Evolutionary conservation across 345 rosid genomes (phyloP).

Genomic region (Eucalyptus erythrocorys): DNA sequence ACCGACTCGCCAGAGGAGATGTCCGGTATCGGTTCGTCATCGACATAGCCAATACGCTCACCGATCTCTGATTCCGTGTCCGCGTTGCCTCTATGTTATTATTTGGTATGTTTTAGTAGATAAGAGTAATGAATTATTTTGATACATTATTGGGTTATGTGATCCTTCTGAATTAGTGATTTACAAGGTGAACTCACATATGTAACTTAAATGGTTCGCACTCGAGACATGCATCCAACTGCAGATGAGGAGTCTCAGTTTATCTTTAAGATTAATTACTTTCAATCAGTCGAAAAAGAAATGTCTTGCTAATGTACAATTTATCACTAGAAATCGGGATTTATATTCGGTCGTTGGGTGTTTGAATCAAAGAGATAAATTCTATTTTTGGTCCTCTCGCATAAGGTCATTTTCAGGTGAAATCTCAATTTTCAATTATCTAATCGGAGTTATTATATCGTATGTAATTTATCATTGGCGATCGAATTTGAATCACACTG

Average conservation of each 20-base stretch:
- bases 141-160: not conserved
- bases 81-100: not conserved
- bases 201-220: not conserved
- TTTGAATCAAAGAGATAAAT: not conserved
- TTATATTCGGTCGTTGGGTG: not conserved
- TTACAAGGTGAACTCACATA: not conserved
- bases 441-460: not conserved
- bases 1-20: not conserved
- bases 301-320: not conserved
- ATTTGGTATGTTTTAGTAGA: not conserved
- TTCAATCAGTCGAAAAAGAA: not conserved
- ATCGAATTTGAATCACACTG: not conserved
- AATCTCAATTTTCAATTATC: not conserved
- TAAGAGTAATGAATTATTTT: not conserved
- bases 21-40: constrained; percentile 12
- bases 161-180: not conserved
- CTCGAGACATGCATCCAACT: not conserved
- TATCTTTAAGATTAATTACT: not conserved
- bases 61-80: not conserved
- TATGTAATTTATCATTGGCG: not conserved
- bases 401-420: not conserved
- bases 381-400: not conserved
- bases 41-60: constrained; percentile 4
- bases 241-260: not conserved
- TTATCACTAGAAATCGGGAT: not conserved